Conservation (phyloP, 495 filamentous ascomycete genomes). For the Parachaetomium inaequale region DNA sequence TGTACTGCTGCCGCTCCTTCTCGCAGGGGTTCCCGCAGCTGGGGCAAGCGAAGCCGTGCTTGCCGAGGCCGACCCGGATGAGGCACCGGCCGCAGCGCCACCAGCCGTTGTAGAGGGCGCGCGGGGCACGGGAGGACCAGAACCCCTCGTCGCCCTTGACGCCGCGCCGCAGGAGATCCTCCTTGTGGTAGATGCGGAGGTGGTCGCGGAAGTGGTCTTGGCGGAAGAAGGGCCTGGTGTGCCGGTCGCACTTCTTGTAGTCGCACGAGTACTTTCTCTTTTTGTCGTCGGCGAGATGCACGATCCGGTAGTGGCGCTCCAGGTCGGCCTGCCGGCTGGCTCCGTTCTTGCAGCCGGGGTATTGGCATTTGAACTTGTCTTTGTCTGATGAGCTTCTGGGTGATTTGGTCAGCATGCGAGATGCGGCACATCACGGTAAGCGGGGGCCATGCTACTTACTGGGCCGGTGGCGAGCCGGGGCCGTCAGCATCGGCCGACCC, state of each 20-base stretch:
- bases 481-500: background rate
- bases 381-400: constrained; percentile 5
- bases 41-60: constrained; percentile 39
- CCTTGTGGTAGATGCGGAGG: constrained; percentile 46
- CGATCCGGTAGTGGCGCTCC: constrained; percentile 41
- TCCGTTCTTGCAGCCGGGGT: constrained; percentile 31
- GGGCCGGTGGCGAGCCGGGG: background rate
- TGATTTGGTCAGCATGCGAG: background rate
- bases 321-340: constrained; percentile 45
- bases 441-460: background rate
- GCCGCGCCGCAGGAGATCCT: constrained; percentile 44
- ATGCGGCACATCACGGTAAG: background rate
- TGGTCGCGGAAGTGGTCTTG: constrained; percentile 51
- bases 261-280: constrained; percentile 43
- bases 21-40: constrained; percentile 42
- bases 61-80: constrained; percentile 31
- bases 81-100: constrained; percentile 50
- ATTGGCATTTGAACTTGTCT: constrained; percentile 27
- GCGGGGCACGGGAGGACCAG: constrained; percentile 19
- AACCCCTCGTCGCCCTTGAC: constrained; percentile 20
- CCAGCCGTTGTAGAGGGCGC: constrained; percentile 35
- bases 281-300: constrained; percentile 34
- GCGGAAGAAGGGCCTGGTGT: constrained; percentile 37
- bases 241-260: constrained; percentile 39
- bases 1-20: constrained; percentile 29